A percentile compares a stretch with the other conserved stretches of the same genome.
These are phyloP conservation scores for Stemphylium vesicarium DNA, from an alignment of 2,329 filamentous ascomycete species.

Conservation along the genomic window DNA sequence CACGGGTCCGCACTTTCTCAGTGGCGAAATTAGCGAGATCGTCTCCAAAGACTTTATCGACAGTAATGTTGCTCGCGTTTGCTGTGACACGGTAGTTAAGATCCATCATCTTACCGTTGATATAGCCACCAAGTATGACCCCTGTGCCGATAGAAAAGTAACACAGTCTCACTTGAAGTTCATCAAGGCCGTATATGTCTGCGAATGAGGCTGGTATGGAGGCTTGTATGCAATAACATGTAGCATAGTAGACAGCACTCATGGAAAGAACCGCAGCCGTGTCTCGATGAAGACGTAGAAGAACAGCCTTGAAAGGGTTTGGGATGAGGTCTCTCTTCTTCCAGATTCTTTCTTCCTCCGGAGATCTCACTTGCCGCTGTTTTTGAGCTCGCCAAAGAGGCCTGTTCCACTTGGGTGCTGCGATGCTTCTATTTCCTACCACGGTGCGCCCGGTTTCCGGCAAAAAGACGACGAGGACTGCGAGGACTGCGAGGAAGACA, in stretches of 20 bases:
- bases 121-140: not conserved
- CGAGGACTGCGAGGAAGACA: not conserved
- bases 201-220: not conserved
- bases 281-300: not conserved
- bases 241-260: not conserved
- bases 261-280: not conserved
- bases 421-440: not conserved
- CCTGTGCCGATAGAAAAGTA: conserved; percentile 1
- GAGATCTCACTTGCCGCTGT: too few relatives aligned
- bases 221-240: conserved; percentile 1
- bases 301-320: not conserved
- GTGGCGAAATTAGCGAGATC: conserved; percentile 1
- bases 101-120: not conserved
- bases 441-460: conserved; percentile 1
- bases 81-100: not conserved
- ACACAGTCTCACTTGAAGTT: not conserved
- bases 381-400: not conserved
- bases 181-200: not conserved
- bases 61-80: not conserved
- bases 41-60: not conserved
- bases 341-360: not conserved
- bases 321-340: not conserved
- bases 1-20: not conserved
- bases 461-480: not conserved
- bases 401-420: not conserved